Evolutionary conservation across 2,329 filamentous ascomycete genomes (phyloP), one percentile per base, ranked within the genome.

Genomic region (Teratosphaeriaceae sp.): DNA sequence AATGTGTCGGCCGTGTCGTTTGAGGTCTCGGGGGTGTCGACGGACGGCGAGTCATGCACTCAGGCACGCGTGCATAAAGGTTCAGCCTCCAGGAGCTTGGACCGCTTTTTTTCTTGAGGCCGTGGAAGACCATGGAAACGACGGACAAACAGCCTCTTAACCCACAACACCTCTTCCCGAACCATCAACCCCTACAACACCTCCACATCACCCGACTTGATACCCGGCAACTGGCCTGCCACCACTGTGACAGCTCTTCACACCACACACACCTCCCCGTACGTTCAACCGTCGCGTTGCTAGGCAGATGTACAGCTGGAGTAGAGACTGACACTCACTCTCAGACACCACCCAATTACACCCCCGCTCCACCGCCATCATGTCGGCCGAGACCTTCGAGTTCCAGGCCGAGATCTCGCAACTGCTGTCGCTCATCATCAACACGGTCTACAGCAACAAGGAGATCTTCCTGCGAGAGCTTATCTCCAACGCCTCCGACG

Each of bases 351-450:
- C 18, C 35, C 21, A 22, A 9, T 20, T 24, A 16, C 22, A 27
- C 37, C 19, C 40, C 33, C 39, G 47, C 31, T 51, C 36, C 48
- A 56, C 55, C 57, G 55, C 58, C 56, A 85, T 69, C 69, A 95
- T 94, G 87, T 73, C 88, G 72, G 62, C 68, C 57, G 89, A 97
- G 79, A 96, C 89, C 60, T 98, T 98, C 77, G 90, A 97, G 85
- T 98, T 97, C 79, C 92, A 98, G 85, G 92, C 92, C 85, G 92
- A 98, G 86, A 98, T 98, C 70, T 97, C 90, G 85, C 92, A 98
- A 87, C 87, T 98, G 58, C 85, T 98, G 68, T 88, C 84, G 60
- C 86, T 98, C 70, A 98, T 98, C 75, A 98, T 98, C 82, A 98
- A 98, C 86, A 97, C 92, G 58, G 92, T 98, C 77, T 98, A 97